Evolutionary conservation across 371 early-diverging fungal species (phyloP), one percentile per base, ranked within the genome.

Genomic region (Blastocladiella emersonii): DNA sequence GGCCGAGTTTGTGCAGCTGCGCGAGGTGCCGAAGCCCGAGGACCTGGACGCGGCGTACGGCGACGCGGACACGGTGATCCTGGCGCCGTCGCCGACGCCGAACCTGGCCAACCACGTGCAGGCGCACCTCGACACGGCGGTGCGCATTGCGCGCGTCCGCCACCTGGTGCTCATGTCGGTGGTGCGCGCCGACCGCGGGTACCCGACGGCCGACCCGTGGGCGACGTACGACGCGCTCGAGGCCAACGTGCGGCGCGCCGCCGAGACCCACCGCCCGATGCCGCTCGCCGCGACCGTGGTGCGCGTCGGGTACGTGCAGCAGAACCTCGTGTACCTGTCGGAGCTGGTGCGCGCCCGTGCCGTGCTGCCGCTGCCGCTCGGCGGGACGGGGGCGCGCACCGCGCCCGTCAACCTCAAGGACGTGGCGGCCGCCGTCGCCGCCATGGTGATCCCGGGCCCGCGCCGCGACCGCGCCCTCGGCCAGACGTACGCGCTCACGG

Each of bases 341-440:
- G 61, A 60, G 43, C 44, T 60, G 5, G 34, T 30, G 19, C 43
- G 37, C 15, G 43, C 61, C 7, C 36, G 21, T 6, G 45, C 39
- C 25, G 61, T 34, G 43, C 17, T 51, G 27, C 30, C 53, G 53
- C 32, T 51, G 27, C 53, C 53, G 27, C 27, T 51, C 30, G 53
- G 53, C 15, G 21, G 10, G 13, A 17, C 21, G 3, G 23, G 10
- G 23, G 53, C 53, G 2, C 8, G 15, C 1, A 30, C 30, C 21
- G 53, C 53, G 32, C 53, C 53, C 32, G 32, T 51, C 53, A 51
- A 51, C 32, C 13, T 51, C 30, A 51, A 51, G 53, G 53, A 51
- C 32, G 32, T 51, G 5, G 53, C 27, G 27, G 15, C 8, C 30
- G 53, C 53, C 21, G 53, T 32, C 6, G 30, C 30, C 3, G 32